These are phyloP conservation scores for Filosporella fistucella DNA, from an alignment of 495 filamentous ascomycete species.

Conservation along the genomic window DNA sequence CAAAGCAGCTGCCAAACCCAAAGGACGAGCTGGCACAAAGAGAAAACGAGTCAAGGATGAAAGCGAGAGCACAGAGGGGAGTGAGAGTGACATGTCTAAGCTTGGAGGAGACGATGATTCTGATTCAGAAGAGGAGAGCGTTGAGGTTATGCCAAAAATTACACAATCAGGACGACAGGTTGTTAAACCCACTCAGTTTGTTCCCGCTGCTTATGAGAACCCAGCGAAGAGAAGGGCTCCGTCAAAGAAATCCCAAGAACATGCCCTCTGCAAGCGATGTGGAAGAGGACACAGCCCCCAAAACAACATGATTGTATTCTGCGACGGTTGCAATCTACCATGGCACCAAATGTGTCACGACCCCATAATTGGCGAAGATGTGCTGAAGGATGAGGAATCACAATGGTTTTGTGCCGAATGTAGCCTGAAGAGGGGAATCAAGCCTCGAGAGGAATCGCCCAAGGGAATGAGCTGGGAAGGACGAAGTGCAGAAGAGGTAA, in stretches of 20 bases:
- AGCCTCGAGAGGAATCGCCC: conserved; percentile 18
- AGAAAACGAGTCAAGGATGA: conserved; percentile 42
- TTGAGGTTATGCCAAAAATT: conserved; percentile 53
- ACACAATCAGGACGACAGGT: conserved; percentile 84
- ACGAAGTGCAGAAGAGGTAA: conserved; percentile 36
- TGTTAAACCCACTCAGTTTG: conserved; percentile 67
- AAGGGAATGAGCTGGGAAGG: conserved; percentile 39
- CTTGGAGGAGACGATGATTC: conserved; percentile 40
- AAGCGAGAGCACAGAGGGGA: conserved; percentile 25
- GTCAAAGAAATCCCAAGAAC: conserved; percentile 45
- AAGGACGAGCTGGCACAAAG: conserved; percentile 30
- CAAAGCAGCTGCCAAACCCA: conserved; percentile 11
- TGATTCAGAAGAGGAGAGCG: conserved; percentile 39
- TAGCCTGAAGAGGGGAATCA: conserved; percentile 39
- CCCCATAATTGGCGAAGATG: conserved; percentile 68
- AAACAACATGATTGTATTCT: conserved; percentile 89
- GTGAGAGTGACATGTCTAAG: conserved; percentile 30
- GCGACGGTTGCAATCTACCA: conserved; percentile 80
- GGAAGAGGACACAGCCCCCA: conserved; percentile 68
- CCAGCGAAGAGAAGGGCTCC: conserved; percentile 32
- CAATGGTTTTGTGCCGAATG: conserved; percentile 81
- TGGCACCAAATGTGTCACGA: conserved; percentile 94
- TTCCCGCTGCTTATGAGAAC: conserved; percentile 47
- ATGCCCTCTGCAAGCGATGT: conserved; percentile 70
- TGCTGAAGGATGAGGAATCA: conserved; percentile 51